phyloP scores from a whole-genome alignment of 208 protist species.

The Tritrichomonas foetus region DNA sequence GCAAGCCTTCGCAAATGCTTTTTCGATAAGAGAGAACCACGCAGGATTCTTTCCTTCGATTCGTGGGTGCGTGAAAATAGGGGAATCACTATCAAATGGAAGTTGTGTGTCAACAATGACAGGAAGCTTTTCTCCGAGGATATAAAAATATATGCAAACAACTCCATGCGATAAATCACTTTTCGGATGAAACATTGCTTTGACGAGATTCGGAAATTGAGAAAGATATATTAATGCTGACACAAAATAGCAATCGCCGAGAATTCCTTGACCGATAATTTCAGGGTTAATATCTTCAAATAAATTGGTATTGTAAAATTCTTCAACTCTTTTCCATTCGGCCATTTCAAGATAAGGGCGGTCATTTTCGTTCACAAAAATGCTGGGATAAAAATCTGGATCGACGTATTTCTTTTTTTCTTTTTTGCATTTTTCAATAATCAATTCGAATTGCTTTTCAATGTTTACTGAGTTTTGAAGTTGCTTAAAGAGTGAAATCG shows the following conservation, averaged over 20 bases:
- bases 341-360: background rate
- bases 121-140: background rate
- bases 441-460: too few relatives aligned
- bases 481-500: too few relatives aligned
- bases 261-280: background rate
- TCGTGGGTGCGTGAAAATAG: background rate
- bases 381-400: background rate
- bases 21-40: background rate
- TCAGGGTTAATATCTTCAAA: background rate
- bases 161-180: background rate
- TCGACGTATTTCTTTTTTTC: background rate
- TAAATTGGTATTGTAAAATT: background rate
- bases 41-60: background rate
- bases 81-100: background rate
- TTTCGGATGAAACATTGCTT: background rate
- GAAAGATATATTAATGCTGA: too few relatives aligned
- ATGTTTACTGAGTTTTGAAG: too few relatives aligned
- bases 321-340: background rate
- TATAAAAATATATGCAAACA: background rate
- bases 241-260: background rate
- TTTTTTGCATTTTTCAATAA: too few relatives aligned
- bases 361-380: background rate
- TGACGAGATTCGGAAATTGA: background rate
- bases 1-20: background rate
- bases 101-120: background rate